phyloP scores from a whole-genome alignment of 176 grass and related monocot genomes.

The Triticum urartu region DNA sequence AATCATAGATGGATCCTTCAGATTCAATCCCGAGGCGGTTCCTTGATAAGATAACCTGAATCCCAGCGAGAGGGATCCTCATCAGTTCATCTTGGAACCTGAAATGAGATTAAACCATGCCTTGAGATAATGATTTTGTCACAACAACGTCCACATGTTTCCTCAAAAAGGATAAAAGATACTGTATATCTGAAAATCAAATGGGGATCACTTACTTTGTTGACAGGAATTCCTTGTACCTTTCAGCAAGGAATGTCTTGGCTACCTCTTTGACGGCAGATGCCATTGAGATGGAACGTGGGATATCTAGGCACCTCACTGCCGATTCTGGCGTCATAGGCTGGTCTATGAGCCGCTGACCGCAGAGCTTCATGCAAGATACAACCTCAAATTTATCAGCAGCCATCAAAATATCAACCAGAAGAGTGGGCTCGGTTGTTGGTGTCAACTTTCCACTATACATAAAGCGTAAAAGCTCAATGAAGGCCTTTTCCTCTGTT shows the following conservation, averaged over 20 bases:
- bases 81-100: constrained; percentile 82
- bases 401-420: not conserved
- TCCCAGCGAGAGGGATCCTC: constrained; percentile 34
- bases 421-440: not conserved
- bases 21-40: constrained; percentile 71
- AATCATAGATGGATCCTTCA: constrained; percentile 75
- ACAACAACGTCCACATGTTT: not conserved
- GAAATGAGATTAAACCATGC: constrained; percentile 17
- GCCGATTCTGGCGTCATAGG: constrained; percentile 88
- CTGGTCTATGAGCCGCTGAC: not conserved
- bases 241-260: constrained; percentile 56
- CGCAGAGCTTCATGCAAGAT: not conserved
- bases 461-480: constrained; percentile 73
- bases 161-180: not conserved
- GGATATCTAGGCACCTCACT: constrained; percentile 77
- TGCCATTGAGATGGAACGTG: constrained; percentile 58
- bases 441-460: not conserved
- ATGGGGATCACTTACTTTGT: constrained; percentile 37
- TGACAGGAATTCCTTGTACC: constrained; percentile 46
- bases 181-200: not conserved
- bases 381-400: not conserved
- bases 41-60: constrained; percentile 53
- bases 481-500: constrained; percentile 83
- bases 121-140: not conserved
- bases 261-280: not conserved